These are phyloP conservation scores for Salix koriyanagi DNA, from an alignment of 345 rosid genomes.

Conservation along the genomic window DNA sequence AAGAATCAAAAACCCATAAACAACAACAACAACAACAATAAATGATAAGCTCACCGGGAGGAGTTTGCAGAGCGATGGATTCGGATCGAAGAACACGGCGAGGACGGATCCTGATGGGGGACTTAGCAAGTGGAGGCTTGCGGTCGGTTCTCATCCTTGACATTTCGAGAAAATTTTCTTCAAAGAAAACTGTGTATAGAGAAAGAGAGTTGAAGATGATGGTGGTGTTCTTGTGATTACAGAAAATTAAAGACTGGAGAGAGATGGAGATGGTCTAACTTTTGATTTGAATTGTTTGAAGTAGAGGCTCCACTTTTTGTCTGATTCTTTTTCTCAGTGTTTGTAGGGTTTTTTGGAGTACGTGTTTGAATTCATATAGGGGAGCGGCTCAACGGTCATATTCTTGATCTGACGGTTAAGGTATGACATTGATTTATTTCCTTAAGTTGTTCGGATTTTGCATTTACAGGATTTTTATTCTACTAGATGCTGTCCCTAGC, in stretches of 20 bases:
- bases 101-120: conserved; percentile 60
- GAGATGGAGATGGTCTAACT: neutral
- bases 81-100: conserved; percentile 47
- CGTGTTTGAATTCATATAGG: neutral
- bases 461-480: neutral
- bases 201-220: neutral
- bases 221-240: neutral
- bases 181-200: neutral
- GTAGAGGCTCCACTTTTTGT: neutral
- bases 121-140: conserved; percentile 76
- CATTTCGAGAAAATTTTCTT: conserved; percentile 21
- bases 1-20: neutral
- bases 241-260: neutral
- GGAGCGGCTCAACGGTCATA: conserved; percentile 14
- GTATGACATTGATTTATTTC: neutral
- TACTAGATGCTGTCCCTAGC: neutral
- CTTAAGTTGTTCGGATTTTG: neutral
- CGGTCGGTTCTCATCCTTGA: conserved; percentile 51
- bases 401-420: conserved; percentile 9
- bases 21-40: neutral
- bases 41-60: conserved; percentile 45
- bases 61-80: conserved; percentile 44
- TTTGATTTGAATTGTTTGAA: neutral
- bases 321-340: neutral
- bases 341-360: neutral